Conservation (phyloP, 2,329 filamentous ascomycete species). For the Anthostomella pinea region DNA sequence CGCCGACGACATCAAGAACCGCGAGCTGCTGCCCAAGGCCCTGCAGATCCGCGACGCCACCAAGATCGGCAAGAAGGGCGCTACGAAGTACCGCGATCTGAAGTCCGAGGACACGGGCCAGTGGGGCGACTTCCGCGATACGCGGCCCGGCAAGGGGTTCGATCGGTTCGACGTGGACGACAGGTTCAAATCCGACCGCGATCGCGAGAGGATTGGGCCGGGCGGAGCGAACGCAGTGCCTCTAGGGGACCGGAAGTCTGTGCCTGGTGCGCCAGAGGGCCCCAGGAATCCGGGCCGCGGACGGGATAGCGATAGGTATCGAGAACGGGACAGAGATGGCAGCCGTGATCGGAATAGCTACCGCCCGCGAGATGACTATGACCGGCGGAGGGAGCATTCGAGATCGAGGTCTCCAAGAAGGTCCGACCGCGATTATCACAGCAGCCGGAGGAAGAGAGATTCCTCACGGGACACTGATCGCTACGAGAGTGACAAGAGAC, state of each 20-base stretch:
- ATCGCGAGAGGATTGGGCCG: slow-evolving; percentile 43
- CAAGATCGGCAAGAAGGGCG: slow-evolving; percentile 86
- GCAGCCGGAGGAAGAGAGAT: slow-evolving; percentile 54
- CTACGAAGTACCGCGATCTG: slow-evolving; percentile 86
- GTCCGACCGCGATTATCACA: slow-evolving; percentile 41
- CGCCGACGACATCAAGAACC: slow-evolving; percentile 77
- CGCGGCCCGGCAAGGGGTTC: slow-evolving; percentile 37
- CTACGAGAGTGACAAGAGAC: slow-evolving; percentile 58
- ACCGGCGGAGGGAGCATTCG: slow-evolving; percentile 38
- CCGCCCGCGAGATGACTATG: slow-evolving; percentile 33
- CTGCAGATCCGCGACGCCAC: slow-evolving; percentile 93
- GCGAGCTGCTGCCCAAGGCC: slow-evolving; percentile 82
- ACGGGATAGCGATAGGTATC: slow-evolving; percentile 23
- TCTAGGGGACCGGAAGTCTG: slow-evolving; percentile 58
- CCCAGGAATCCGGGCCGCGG: slow-evolving; percentile 37
- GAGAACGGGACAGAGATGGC: slow-evolving; percentile 24
- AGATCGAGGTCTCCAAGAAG: slow-evolving; percentile 53
- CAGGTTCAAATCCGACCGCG: slow-evolving; percentile 64
- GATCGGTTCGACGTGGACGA: slow-evolving; percentile 55
- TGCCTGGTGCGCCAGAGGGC: slow-evolving; percentile 31
- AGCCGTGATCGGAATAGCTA: slow-evolving; percentile 31
- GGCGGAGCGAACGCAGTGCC: slow-evolving; percentile 69
- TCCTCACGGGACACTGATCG: slow-evolving; percentile 53
- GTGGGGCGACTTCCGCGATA: slow-evolving; percentile 69
- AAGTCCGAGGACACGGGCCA: slow-evolving; percentile 85